Percentiles rank a stretch among this genome's conserved stretches.
Evolutionary conservation across 768 basidiomycete species (phyloP).

Genomic region (Terana coerulea): DNA sequence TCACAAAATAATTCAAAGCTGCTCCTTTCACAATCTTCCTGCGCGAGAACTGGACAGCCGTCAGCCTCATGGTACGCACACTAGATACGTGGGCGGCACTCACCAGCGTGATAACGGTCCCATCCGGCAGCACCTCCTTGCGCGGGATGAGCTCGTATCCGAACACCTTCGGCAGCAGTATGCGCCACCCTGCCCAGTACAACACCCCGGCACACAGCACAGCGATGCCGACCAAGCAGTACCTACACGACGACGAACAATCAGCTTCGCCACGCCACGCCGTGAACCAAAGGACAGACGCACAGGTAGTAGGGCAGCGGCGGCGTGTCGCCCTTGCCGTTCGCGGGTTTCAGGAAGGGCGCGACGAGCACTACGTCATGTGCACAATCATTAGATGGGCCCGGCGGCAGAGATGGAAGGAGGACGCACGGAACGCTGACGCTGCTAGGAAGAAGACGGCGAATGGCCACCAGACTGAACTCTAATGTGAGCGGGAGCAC

Average conservation of each 20-base stretch:
- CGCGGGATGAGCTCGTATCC: conserved; percentile 43
- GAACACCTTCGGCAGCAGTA: conserved; percentile 45
- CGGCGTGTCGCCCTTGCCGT: conserved; percentile 54
- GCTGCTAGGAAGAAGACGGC: conserved; percentile 53
- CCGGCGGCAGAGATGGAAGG: not conserved
- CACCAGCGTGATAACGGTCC: conserved; percentile 52
- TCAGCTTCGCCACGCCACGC: not conserved
- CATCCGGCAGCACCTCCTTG: conserved; percentile 49
- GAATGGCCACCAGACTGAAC: conserved; percentile 49
- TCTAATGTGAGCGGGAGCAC: not conserved
- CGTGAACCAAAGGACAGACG: not conserved
- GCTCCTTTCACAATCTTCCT: not conserved
- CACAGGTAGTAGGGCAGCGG: conserved; percentile 56
- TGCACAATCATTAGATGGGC: too few species aligned
- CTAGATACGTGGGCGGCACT: conserved; percentile 18
- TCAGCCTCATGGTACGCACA: not conserved
- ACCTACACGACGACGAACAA: conserved; percentile 27
- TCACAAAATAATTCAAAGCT: not conserved
- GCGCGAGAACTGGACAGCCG: conserved; percentile 11
- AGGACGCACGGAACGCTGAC: conserved; percentile 43
- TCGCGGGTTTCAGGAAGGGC: conserved; percentile 52
- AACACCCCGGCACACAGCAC: conserved; percentile 42
- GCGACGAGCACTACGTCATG: conserved; percentile 43
- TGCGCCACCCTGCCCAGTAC: conserved; percentile 55
- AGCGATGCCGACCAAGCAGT: conserved; percentile 50